A percentile compares a stretch with the other conserved stretches of the same genome.
phyloP scores from a whole-genome alignment of 345 rosid genomes.

The Boechera retrofracta region DNA sequence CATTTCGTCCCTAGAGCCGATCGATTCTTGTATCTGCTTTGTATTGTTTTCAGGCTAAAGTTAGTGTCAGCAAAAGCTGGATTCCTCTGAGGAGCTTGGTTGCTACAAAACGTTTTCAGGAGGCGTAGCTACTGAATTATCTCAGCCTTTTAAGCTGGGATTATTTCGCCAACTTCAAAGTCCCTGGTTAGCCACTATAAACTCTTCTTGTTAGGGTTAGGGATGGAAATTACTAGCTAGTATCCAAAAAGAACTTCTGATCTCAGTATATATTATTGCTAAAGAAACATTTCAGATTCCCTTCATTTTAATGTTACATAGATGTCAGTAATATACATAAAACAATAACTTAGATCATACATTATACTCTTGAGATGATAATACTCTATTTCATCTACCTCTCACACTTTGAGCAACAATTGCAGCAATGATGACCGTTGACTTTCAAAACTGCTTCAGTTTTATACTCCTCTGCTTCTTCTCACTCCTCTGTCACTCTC shows the following conservation, averaged over 20 bases:
- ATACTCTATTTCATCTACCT: slow-evolving; percentile 10
- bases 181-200: not conserved
- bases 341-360: not conserved
- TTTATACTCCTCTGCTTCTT: slow-evolving; percentile 1
- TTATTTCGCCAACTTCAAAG: not conserved
- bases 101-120: not conserved
- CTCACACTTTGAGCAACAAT: slow-evolving; percentile 15
- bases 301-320: not conserved
- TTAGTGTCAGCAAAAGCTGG: not conserved
- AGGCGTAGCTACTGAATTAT: not conserved
- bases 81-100: not conserved
- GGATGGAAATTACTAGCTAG: not conserved
- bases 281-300: not conserved
- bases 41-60: not conserved
- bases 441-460: not conserved
- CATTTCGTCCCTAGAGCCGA: too few relatives aligned
- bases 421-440: not conserved
- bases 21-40: not conserved
- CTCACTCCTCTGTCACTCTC: slow-evolving; percentile 13
- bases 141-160: not conserved
- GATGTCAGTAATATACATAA: not conserved
- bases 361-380: not conserved
- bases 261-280: not conserved
- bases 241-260: not conserved
- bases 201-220: not conserved